phyloP scores from a whole-genome alignment of 495 filamentous ascomycete species.

The Tuber umbilicatum region DNA sequence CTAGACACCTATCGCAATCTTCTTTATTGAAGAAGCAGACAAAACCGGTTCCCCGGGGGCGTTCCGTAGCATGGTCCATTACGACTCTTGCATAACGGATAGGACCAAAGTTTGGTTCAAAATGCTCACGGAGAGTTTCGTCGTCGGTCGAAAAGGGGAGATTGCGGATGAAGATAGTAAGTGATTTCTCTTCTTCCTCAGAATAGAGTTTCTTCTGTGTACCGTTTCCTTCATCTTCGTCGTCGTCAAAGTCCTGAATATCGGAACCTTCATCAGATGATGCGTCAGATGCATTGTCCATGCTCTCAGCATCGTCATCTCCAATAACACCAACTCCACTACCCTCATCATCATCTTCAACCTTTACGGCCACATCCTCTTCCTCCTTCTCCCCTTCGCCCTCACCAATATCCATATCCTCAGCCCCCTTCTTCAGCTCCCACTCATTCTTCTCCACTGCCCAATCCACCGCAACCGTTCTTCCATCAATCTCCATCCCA shows the following conservation, averaged over 20 bases:
- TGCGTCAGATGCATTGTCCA: slow-evolving; percentile 36
- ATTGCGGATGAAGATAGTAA: slow-evolving; percentile 89
- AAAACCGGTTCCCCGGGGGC: slow-evolving; percentile 86
- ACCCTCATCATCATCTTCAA: slow-evolving; percentile 44
- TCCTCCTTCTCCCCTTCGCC: slow-evolving; percentile 42
- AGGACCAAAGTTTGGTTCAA: slow-evolving; percentile 65
- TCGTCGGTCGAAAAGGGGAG: slow-evolving; percentile 81
- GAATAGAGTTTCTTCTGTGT: slow-evolving; percentile 2
- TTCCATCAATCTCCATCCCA: slow-evolving; percentile 80
- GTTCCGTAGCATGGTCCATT: slow-evolving; percentile 71
- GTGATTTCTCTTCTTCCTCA: slow-evolving; percentile 52
- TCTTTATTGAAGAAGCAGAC: slow-evolving; percentile 79
- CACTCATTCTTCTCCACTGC: slow-evolving; percentile 85
- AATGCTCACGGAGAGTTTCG: slow-evolving; percentile 71
- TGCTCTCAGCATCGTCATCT: slow-evolving; percentile 43
- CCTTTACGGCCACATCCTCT: slow-evolving; percentile 47
- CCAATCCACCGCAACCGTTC: slow-evolving; percentile 88
- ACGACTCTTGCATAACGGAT: slow-evolving; percentile 86
- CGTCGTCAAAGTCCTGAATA: slow-evolving; percentile 20
- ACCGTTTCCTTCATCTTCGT: slow-evolving; percentile 23
- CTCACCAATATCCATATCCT: slow-evolving; percentile 38
- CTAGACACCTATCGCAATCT: slow-evolving; percentile 66
- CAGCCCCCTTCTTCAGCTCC: slow-evolving; percentile 50
- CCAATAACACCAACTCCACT: slow-evolving; percentile 43
- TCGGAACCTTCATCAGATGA: slow-evolving; percentile 40